Percentiles rank a stretch among this genome's conserved stretches.
These are phyloP conservation scores for Nicotiana undulata DNA, from an alignment of 257 asterid species.

Conservation along the genomic window DNA sequence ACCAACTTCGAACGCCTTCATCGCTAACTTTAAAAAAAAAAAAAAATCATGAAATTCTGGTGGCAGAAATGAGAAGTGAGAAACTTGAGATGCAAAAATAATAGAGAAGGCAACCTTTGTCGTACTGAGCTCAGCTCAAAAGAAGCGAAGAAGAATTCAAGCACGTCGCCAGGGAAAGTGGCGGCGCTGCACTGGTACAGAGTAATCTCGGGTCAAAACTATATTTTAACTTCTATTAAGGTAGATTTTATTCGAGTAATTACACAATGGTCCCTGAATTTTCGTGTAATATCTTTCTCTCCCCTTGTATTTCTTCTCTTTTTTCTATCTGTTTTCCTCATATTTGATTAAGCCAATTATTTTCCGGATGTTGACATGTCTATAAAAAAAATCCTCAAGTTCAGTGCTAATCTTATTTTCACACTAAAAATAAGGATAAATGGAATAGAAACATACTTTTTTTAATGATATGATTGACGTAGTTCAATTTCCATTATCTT, in stretches of 20 bases:
- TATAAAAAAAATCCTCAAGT: too few species aligned
- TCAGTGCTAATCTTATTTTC: too few species aligned
- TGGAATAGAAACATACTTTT: too few species aligned
- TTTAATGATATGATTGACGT: too few species aligned
- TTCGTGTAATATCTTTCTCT: not conserved
- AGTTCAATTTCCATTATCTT: too few species aligned
- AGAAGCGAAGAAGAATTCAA: not conserved
- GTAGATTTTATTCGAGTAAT: not conserved
- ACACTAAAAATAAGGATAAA: too few species aligned
- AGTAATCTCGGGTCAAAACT: too few species aligned
- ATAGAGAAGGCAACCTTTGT: too few species aligned
- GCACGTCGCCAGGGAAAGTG: not conserved
- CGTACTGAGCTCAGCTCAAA: not conserved
- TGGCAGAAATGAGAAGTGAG: not conserved
- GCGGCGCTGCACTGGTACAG: not conserved
- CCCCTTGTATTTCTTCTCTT: not conserved
- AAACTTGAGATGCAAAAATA: not conserved
- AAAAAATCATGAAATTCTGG: not conserved
- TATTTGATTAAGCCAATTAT: not conserved
- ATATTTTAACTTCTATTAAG: not conserved
- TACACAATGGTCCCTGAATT: not conserved
- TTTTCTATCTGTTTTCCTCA: too few species aligned
- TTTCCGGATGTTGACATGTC: not conserved
- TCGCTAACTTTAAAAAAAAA: constrained; percentile 14
- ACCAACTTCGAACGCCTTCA: constrained; percentile 65